Conservation (phyloP, 2,329 filamentous ascomycete genomes). For the Verticillium nonalfalfae region DNA sequence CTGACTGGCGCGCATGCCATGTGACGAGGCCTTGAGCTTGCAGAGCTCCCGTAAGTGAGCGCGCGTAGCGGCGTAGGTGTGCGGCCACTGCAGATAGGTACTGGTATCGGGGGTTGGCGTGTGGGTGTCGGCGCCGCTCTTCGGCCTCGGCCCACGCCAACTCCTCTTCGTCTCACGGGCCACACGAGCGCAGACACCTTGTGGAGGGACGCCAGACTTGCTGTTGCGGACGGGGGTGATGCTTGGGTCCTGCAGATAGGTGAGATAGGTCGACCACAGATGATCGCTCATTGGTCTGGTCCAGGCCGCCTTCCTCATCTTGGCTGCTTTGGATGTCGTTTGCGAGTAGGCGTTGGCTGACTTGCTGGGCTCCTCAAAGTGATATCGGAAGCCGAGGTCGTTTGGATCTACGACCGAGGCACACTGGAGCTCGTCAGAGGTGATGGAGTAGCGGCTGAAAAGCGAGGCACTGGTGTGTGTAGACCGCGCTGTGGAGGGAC, state of each 20-base stretch:
- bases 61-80: constrained; percentile 56
- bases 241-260: constrained; percentile 61
- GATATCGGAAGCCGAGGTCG: background rate
- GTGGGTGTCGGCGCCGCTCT: constrained; percentile 48
- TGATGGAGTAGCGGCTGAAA: constrained; percentile 49
- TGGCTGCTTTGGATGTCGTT: constrained; percentile 12
- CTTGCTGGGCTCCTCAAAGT: background rate
- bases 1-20: constrained; percentile 33
- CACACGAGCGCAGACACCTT: constrained; percentile 58
- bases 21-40: constrained; percentile 42
- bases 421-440: constrained; percentile 50
- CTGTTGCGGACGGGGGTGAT: constrained; percentile 60
- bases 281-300: constrained; percentile 60
- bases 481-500: constrained; percentile 53
- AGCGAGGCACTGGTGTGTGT: constrained; percentile 52
- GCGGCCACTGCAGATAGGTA: constrained; percentile 55
- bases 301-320: constrained; percentile 50
- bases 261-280: constrained; percentile 58
- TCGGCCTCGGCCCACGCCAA: constrained; percentile 56
- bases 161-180: constrained; percentile 60
- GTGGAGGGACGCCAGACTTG: constrained; percentile 57
- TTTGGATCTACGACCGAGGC: constrained; percentile 18
- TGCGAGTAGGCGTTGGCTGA: background rate
- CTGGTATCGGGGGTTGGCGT: constrained; percentile 47
- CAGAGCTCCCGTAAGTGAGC: constrained; percentile 58